Evolutionary conservation across 805 yeast species (phyloP), one percentile per base, ranked within the genome.

Genomic region (Teunomyces pallodes): DNA sequence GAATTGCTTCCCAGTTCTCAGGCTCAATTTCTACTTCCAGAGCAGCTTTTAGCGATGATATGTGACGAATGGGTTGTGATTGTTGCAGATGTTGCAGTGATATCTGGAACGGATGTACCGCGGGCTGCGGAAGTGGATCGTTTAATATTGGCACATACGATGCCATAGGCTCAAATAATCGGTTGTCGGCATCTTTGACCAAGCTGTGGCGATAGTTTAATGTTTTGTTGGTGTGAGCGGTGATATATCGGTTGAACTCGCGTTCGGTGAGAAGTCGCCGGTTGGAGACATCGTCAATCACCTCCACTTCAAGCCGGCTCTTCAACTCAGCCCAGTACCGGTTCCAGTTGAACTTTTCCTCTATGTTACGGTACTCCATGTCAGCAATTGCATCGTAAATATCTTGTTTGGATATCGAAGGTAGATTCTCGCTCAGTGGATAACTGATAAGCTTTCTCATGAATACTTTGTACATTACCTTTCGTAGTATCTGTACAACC

Each of bases 201-300:
- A 24, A n/a, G n/a, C 27, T 13, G 12, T 24, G 41, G 3, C 41
- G 30, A 9, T 38, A 26, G 20, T 24, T 38, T 29, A 38, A 24
- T 29, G 30, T 38, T 26, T 38, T 38, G 13, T 26, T 8, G 41
- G 14, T n/a, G 20, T 38, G 41, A 9, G 41, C 41, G 3, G 12
- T 26, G 41, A 51, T 46, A 36, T 51, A 51, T 5, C 41, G 24
- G 5, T 31, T 32, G 12, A 27, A 45, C 39, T 51, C 54, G 27
- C 14, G 39, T 4, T 29, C 46, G 8, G 36, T 46, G 46, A 51
- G 39, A 17, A 46, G 36, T 16, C 51, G 43, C 6, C 20, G 12
- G 29, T 48, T 48, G 9, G 46, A 36, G 24, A 51, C 30, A 14
- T 46, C 51, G 36, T 51, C 54, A 8, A 26, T 26, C 10, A 48